phyloP scores from a whole-genome alignment of 2,329 filamentous ascomycete species.

The Diaporthe sp. region DNA sequence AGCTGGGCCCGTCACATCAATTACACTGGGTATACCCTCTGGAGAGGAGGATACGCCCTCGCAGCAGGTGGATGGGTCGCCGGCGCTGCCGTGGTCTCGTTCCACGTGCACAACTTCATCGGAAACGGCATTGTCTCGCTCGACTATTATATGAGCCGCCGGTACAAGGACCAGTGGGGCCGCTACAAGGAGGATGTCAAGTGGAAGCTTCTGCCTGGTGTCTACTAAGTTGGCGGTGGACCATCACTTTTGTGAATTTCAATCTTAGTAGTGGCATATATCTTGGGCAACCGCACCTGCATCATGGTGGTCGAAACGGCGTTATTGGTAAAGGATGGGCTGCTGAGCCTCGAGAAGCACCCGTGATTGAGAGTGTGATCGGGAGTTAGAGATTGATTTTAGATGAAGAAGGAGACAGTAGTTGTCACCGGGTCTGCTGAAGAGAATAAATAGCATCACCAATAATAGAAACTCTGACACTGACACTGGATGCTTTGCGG shows the following conservation, averaged over 20 bases:
- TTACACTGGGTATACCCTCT: conserved; percentile 54
- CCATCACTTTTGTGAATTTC: neutral
- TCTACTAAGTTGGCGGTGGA: conserved; percentile 47
- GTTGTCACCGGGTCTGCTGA: neutral
- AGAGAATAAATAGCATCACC: neutral
- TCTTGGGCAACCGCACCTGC: neutral
- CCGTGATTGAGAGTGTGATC: neutral
- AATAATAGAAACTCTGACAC: neutral
- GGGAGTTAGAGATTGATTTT: neutral
- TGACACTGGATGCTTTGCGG: neutral
- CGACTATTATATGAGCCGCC: conserved; percentile 52
- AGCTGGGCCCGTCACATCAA: conserved; percentile 55
- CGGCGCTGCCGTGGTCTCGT: conserved; percentile 46
- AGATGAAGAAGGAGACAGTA: neutral
- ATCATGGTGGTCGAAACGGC: conserved; percentile 2
- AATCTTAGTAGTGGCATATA: neutral
- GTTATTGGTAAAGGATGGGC: neutral
- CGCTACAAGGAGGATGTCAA: conserved; percentile 53
- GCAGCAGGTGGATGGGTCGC: conserved; percentile 52
- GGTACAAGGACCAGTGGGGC: conserved; percentile 55
- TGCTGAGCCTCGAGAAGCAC: neutral
- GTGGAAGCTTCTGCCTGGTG: conserved; percentile 52
- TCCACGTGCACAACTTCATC: conserved; percentile 49
- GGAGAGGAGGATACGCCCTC: conserved; percentile 50
- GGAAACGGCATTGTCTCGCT: conserved; percentile 48